These are phyloP conservation scores for Viridothelium virens DNA, from an alignment of 495 filamentous ascomycete species.

Conservation along the genomic window DNA sequence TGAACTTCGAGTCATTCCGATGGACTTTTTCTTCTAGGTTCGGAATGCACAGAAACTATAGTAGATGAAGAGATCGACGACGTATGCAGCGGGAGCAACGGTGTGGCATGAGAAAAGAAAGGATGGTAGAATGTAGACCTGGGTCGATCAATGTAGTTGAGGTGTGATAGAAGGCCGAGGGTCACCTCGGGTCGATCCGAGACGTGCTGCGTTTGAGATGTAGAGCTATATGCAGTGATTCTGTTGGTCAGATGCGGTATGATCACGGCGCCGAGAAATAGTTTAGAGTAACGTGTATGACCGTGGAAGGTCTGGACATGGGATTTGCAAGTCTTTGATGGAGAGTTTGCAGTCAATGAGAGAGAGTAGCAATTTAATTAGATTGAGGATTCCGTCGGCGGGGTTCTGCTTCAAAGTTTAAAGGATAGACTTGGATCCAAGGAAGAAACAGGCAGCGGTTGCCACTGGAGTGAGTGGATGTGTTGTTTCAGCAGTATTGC, in stretches of 20 bases:
- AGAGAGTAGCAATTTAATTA: neutral
- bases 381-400: neutral
- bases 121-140: neutral
- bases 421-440: neutral
- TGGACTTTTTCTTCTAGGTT: neutral
- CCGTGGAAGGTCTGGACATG: neutral
- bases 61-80: neutral
- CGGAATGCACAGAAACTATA: neutral
- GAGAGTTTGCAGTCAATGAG: neutral
- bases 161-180: neutral
- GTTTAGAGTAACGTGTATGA: neutral
- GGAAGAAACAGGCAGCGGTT: neutral
- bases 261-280: neutral
- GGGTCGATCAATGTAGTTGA: neutral
- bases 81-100: neutral
- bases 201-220: conserved; percentile 5
- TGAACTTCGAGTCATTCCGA: neutral
- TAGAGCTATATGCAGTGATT: neutral
- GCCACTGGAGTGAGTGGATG: neutral
- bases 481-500: neutral
- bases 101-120: neutral
- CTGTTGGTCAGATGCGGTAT: conserved; percentile 7
- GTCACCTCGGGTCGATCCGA: conserved; percentile 3
- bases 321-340: neutral
- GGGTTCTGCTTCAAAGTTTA: neutral